Conservation (phyloP, 352 stramenopile genomes). For the Phytophthora megakarya region DNA sequence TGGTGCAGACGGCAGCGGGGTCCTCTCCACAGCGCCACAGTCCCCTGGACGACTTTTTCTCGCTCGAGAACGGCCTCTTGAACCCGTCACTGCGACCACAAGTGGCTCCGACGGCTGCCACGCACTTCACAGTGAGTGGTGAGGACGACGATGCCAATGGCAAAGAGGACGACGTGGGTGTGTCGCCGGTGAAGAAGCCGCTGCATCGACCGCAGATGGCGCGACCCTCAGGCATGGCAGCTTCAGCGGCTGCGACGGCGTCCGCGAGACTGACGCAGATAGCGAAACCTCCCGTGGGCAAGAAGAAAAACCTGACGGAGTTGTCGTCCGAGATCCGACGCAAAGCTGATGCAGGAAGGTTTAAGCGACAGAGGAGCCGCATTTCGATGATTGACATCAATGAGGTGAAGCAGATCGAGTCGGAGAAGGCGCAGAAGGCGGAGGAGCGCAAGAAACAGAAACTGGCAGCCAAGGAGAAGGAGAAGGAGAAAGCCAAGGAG, state of each 20-base stretch:
- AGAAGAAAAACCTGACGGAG: constrained; percentile 70
- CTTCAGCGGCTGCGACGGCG: constrained; percentile 26
- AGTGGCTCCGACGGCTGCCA: constrained; percentile 42
- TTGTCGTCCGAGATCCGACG: constrained; percentile 83
- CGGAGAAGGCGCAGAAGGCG: constrained; percentile 82
- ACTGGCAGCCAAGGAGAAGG: constrained; percentile 42
- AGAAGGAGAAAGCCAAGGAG: constrained; percentile 44
- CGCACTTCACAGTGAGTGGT: constrained; percentile 71
- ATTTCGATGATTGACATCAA: constrained; percentile 91
- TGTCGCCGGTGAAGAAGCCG: constrained; percentile 43
- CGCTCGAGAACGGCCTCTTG: constrained; percentile 68
- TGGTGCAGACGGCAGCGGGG: constrained; percentile 48
- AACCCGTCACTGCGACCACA: constrained; percentile 60
- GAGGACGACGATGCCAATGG: constrained; percentile 42
- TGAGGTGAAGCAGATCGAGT: constrained; percentile 89
- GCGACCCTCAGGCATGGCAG: constrained; percentile 26
- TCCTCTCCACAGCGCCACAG: constrained; percentile 21
- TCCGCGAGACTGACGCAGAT: constrained; percentile 34
- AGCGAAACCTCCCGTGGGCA: constrained; percentile 43
- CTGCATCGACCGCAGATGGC: constrained; percentile 57
- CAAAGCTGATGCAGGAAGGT: constrained; percentile 79
- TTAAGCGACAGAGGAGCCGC: constrained; percentile 82
- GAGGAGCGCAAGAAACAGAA: constrained; percentile 85
- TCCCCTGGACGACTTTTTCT: constrained; percentile 62
- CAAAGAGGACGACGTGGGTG: constrained; percentile 34